Evolutionary conservation across 78 protist species (phyloP), one percentile per base, ranked within the genome.

Genomic region (Dictyostelium firmibasis): DNA sequence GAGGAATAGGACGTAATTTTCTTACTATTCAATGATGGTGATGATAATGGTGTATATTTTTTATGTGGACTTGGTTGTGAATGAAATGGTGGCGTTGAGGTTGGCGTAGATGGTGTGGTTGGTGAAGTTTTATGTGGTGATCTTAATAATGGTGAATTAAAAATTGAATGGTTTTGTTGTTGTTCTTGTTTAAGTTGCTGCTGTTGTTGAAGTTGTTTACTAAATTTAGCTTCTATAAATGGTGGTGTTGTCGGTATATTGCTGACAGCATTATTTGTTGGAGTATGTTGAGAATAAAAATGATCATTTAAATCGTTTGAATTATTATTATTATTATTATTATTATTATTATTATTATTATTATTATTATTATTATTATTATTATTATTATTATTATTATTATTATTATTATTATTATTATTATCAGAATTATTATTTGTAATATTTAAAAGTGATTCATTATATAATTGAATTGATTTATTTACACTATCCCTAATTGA

Each of bases 401-500:
- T 38, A 38, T 38, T 38, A 4, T 2, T 38, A 38, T 20, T 33
- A 35, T 7, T 33, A 35, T 74, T 8, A 35, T 4, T 0, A 74
- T 13, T 25, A 72, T 14, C 18, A 72, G 4, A 6, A 31, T 29
- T 18, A 16, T 33, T 25, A 74, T 74, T 23, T 31, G 10, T 3
- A 35, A 16, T 20, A 47, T 47, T 79, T 44, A 47, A 44, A 25
- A 35, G 53, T 47, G 50, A 35, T 35, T 79, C 27, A 38, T 35
- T 79, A 25, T 79, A 79, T 44, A 79, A 44, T 35, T n/a, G 36
- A 29, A 79, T 25, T 25, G 85, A 35, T 79, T 79, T 38, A 38
- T 38, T 47, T 79, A 79, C 50, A 79, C 60, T n/a, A 47, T 79
- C 85, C 47, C 50, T 79, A 79, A 79, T 38, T 44, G 62, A 25